These are phyloP conservation scores for Podospora australis DNA, from an alignment of 495 filamentous ascomycete genomes.

Conservation along the genomic window DNA sequence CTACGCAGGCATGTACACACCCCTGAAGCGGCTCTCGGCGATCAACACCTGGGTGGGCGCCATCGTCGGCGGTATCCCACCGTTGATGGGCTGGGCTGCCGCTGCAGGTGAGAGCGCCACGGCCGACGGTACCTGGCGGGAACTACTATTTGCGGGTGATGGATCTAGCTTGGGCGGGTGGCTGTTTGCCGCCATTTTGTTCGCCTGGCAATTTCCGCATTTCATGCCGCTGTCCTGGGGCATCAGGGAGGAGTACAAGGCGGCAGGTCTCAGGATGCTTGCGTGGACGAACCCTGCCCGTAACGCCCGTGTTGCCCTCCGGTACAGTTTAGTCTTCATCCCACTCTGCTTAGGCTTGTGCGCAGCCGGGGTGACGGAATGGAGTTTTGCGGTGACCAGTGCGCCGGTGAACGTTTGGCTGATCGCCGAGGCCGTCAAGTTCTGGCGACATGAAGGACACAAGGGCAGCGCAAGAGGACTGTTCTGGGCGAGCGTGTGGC, in stretches of 20 bases:
- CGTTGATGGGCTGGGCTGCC: slow-evolving; percentile 96
- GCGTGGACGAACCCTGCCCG: slow-evolving; percentile 77
- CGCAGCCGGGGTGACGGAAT: slow-evolving; percentile 77
- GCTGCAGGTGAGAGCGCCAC: slow-evolving; percentile 84
- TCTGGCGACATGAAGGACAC: slow-evolving; percentile 71
- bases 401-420: slow-evolving; percentile 82
- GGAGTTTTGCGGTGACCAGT: slow-evolving; percentile 77
- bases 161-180: slow-evolving; percentile 70
- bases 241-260: slow-evolving; percentile 83
- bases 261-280: slow-evolving; percentile 86
- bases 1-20: slow-evolving; percentile 89
- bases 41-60: slow-evolving; percentile 96
- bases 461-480: slow-evolving; percentile 76
- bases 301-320: slow-evolving; percentile 77
- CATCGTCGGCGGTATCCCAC: slow-evolving; percentile 86
- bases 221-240: slow-evolving; percentile 88
- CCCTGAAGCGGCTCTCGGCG: slow-evolving; percentile 78
- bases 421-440: slow-evolving; percentile 68
- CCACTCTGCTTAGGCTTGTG: slow-evolving; percentile 81
- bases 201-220: slow-evolving; percentile 97
- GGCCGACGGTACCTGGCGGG: slow-evolving; percentile 61
- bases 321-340: slow-evolving; percentile 83
- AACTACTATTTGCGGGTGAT: slow-evolving; percentile 56
- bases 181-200: slow-evolving; percentile 76
- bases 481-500: slow-evolving; percentile 98